phyloP scores from a whole-genome alignment of 345 rosid species.

The Citrus mangshanensis region DNA sequence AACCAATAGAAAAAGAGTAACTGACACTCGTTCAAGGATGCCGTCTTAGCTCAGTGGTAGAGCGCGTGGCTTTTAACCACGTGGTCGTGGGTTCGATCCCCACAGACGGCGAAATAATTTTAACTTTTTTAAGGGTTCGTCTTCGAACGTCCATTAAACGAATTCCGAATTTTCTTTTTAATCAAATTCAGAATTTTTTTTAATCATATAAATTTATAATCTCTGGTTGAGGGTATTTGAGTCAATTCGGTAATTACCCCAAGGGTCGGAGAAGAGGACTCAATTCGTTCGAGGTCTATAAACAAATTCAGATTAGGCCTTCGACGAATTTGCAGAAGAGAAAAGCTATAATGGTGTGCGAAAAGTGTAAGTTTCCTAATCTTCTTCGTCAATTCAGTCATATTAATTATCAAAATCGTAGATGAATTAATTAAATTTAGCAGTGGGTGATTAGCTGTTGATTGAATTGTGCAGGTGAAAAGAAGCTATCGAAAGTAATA shows the following conservation, averaged over 20 bases:
- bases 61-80: conserved; percentile 74
- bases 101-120: conserved; percentile 39
- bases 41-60: conserved; percentile 79
- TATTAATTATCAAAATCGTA: neutral
- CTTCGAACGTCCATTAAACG: no score
- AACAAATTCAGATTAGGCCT: conserved; percentile 22
- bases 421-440: neutral
- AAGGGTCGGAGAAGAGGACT: neutral
- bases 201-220: no score
- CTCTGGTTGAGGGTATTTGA: neutral
- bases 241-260: neutral
- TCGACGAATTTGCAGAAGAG: conserved; percentile 7
- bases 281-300: neutral
- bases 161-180: no score
- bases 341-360: conserved; percentile 74
- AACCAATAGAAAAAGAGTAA: accelerated
- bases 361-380: conserved; percentile 53
- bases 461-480: conserved; percentile 59
- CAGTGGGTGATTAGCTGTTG: neutral
- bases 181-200: no score
- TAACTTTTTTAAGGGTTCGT: no score
- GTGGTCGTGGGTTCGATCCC: conserved; percentile 75
- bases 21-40: accelerated
- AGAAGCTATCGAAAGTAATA: conserved; percentile 90
- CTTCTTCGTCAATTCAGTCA: neutral